Evolutionary conservation across 768 basidiomycete genomes (phyloP).

Genomic region (Gloeopeniophorella convolvens): DNA sequence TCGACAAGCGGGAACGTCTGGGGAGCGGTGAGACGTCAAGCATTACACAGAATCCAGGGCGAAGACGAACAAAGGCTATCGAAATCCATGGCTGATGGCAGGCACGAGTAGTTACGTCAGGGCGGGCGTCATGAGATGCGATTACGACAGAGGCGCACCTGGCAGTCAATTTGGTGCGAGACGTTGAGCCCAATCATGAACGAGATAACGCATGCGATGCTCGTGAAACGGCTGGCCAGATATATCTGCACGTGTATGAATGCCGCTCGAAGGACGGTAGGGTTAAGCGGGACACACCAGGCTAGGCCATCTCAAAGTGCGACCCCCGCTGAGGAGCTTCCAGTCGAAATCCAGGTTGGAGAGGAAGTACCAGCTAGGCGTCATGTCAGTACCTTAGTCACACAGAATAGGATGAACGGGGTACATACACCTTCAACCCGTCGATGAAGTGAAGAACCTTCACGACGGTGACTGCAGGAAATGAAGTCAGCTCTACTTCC

Average conservation of each 20-base stretch:
- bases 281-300: background rate
- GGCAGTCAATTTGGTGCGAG: conserved; percentile 1
- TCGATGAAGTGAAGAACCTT: conserved; percentile 10
- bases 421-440: conserved; percentile 8
- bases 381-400: background rate
- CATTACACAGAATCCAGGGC: background rate
- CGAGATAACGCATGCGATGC: conserved; percentile 10
- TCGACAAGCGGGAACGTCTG: conserved; percentile 8
- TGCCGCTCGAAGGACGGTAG: too few relatives aligned
- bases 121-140: background rate
- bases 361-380: background rate
- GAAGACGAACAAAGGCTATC: conserved; percentile 1
- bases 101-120: background rate
- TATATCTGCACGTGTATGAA: conserved; percentile 3
- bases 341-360: conserved; percentile 14
- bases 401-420: background rate
- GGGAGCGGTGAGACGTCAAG: background rate
- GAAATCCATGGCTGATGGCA: conserved; percentile 5
- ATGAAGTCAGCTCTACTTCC: too few relatives aligned
- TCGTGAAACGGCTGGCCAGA: conserved; percentile 1
- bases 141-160: background rate
- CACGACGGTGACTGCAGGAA: conserved; percentile 8
- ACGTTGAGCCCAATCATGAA: conserved; percentile 2
- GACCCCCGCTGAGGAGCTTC: background rate
- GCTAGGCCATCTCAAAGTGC: background rate